These are phyloP conservation scores for Aspergillus sclerotiicarbonarius DNA, from an alignment of 495 filamentous ascomycete species.

Conservation along the genomic window DNA sequence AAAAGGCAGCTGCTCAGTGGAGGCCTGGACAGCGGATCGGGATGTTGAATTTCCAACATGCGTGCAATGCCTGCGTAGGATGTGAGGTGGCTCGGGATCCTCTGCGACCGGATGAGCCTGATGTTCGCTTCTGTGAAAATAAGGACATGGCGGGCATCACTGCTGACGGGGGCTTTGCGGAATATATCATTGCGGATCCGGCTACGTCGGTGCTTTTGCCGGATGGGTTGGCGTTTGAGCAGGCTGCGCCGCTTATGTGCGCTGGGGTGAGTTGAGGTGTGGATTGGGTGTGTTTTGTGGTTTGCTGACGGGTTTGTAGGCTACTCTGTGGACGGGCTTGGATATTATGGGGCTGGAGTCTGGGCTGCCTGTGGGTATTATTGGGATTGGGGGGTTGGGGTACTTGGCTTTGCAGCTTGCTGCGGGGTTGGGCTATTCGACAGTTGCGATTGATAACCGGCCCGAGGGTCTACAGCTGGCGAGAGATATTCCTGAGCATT, in stretches of 20 bases:
- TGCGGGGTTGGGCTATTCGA: background rate
- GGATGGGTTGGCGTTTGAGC: conserved; percentile 26
- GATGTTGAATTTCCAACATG: conserved; percentile 14
- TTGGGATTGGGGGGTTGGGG: conserved; percentile 7
- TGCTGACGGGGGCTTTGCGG: conserved; percentile 33
- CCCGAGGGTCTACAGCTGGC: background rate
- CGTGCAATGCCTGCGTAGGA: conserved; percentile 6
- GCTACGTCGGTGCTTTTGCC: conserved; percentile 27
- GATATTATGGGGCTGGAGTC: background rate
- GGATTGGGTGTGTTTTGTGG: background rate
- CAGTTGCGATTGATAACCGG: conserved; percentile 6
- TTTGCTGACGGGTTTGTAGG: background rate
- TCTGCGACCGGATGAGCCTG: background rate
- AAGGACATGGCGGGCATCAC: conserved; percentile 20
- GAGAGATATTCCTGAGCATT: background rate
- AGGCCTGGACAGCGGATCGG: conserved; percentile 10
- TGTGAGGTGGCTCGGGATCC: background rate
- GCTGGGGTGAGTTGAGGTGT: conserved; percentile 22
- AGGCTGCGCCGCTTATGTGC: conserved; percentile 37
- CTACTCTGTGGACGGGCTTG: conserved; percentile 4
- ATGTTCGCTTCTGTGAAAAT: conserved; percentile 10
- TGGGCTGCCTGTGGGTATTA: conserved; percentile 1
- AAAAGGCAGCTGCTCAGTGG: background rate
- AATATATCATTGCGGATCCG: conserved; percentile 30
- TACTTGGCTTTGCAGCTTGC: conserved; percentile 3